Percentiles rank a stretch among this genome's conserved stretches.
Conservation (phyloP, 345 rosid genomes). For the Moricandia moricandioides region DNA sequence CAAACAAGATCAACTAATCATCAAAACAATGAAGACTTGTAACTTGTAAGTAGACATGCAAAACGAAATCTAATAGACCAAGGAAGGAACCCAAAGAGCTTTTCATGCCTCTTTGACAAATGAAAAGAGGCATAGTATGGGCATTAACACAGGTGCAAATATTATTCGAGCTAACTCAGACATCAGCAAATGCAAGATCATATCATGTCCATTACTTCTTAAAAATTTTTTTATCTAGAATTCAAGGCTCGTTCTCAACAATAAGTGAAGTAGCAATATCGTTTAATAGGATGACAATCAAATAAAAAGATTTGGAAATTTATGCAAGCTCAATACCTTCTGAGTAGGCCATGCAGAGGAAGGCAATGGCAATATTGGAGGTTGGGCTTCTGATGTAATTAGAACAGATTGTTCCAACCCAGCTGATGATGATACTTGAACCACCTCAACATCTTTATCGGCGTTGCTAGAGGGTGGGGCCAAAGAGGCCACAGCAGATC, state of each 20-base stretch:
- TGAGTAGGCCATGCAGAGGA: constrained; percentile 49
- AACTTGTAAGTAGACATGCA: neutral
- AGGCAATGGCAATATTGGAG: constrained; percentile 83
- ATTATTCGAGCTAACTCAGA: neutral
- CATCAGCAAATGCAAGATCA: constrained; percentile 15
- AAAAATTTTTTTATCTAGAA: neutral
- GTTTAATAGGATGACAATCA: neutral
- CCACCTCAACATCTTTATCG: constrained; percentile 76
- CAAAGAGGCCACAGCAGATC: constrained; percentile 42
- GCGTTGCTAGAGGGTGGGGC: constrained; percentile 44
- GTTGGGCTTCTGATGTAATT: constrained; percentile 52
- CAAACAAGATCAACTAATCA: constrained; percentile 5
- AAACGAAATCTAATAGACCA: neutral
- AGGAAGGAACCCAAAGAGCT: neutral
- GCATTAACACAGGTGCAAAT: neutral
- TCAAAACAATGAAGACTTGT: constrained; percentile 12
- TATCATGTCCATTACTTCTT: neutral
- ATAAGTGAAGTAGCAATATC: neutral
- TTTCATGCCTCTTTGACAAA: neutral
- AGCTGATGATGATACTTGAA: constrained; percentile 51
- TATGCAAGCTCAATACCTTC: constrained; percentile 15
- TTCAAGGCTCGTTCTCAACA: neutral
- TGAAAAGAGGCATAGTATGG: neutral
- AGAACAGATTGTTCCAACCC: constrained; percentile 48
- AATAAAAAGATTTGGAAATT: neutral